phyloP scores from a whole-genome alignment of 768 basidiomycete genomes.

The Phanerochaete carnosa region DNA sequence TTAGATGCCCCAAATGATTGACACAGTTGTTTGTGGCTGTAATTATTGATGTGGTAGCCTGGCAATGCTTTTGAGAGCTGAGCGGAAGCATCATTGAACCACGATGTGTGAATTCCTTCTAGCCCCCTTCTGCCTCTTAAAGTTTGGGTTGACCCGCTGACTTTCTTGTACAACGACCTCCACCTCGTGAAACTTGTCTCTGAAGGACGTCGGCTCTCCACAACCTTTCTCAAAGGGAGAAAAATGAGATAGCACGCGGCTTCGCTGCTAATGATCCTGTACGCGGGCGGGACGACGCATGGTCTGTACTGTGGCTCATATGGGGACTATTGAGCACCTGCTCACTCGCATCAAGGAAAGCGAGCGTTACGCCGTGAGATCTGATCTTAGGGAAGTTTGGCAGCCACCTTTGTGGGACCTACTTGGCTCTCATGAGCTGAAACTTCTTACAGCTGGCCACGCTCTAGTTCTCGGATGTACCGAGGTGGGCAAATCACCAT shows the following conservation, averaged over 20 bases:
- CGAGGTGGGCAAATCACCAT: constrained; percentile 33
- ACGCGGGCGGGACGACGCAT: constrained; percentile 16
- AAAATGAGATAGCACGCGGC: not conserved
- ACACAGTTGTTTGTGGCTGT: too few relatives aligned
- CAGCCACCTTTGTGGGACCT: constrained; percentile 57
- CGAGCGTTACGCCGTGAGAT: constrained; percentile 60
- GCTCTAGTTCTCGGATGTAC: constrained; percentile 63
- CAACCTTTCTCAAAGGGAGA: not conserved
- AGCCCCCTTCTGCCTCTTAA: too few relatives aligned
- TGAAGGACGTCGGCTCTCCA: not conserved
- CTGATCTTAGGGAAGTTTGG: constrained; percentile 46
- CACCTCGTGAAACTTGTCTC: too few relatives aligned
- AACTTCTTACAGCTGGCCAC: constrained; percentile 38
- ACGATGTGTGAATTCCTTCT: too few relatives aligned
- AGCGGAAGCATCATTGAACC: too few relatives aligned
- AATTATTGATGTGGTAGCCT: too few relatives aligned
- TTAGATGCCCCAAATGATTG: too few relatives aligned
- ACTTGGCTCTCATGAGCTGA: constrained; percentile 41
- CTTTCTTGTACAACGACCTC: too few relatives aligned
- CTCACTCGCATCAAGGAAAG: constrained; percentile 30
- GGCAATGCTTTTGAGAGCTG: too few relatives aligned
- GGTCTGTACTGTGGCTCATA: not conserved
- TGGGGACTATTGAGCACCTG: not conserved
- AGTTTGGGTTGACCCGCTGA: too few relatives aligned
- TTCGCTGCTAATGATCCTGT: constrained; percentile 5